phyloP scores from a whole-genome alignment of 2,329 filamentous ascomycete species.

The Stachybotrys echinatus region DNA sequence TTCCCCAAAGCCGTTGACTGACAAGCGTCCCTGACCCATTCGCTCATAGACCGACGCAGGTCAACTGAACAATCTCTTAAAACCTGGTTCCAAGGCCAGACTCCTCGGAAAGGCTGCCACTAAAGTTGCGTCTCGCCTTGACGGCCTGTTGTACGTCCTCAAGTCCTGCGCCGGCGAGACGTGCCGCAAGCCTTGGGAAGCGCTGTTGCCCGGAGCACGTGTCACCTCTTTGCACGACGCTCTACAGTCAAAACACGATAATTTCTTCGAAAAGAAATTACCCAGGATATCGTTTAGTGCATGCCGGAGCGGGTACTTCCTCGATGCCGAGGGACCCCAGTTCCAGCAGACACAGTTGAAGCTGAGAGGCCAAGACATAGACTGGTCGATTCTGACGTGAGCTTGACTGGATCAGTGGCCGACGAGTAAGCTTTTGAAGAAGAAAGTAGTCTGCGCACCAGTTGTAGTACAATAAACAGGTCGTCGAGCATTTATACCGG shows the following conservation, averaged over 20 bases:
- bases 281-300: neutral
- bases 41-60: neutral
- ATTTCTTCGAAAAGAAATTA: neutral
- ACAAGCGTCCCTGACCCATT: neutral
- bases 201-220: neutral
- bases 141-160: neutral
- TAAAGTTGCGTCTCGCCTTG: neutral
- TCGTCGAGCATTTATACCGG: too few species aligned
- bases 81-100: neutral
- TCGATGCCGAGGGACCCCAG: neutral
- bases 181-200: neutral
- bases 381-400: neutral
- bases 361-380: neutral
- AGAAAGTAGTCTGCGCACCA: too few species aligned
- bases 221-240: neutral
- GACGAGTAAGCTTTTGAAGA: too few species aligned
- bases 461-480: too few species aligned
- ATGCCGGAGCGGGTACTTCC: neutral
- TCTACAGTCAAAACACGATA: neutral
- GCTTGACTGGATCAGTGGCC: too few species aligned
- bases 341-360: neutral
- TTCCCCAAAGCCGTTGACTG: neutral
- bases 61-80: neutral
- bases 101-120: neutral
- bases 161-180: neutral